Evolutionary conservation across 306 rosid genomes (phyloP).

Genomic region (Fragaria ananassa): DNA sequence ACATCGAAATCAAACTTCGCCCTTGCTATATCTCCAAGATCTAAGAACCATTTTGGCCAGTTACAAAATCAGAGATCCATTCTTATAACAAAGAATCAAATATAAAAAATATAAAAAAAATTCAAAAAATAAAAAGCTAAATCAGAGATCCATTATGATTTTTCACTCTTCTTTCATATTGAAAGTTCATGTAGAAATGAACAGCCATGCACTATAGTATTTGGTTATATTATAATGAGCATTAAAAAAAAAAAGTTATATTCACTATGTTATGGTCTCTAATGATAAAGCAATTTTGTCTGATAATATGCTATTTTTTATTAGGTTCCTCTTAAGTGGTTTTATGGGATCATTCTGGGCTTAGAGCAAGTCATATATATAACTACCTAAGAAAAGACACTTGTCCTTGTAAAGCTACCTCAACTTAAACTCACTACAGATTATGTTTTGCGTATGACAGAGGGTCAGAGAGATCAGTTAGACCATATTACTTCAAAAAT

Average conservation of each 20-base stretch:
- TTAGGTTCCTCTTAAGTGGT: background rate
- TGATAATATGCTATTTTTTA: background rate
- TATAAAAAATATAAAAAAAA: background rate
- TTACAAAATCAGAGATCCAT: constrained; percentile 4
- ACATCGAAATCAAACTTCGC: constrained; percentile 85
- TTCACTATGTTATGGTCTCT: background rate
- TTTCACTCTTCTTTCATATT: background rate
- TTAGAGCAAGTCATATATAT: background rate
- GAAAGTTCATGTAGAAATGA: background rate
- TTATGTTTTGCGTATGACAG: background rate
- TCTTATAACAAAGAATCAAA: background rate
- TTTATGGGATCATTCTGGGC: background rate
- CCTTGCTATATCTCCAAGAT: constrained; percentile 82
- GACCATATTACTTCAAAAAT: background rate
- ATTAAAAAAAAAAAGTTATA: background rate
- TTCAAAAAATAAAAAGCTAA: no score
- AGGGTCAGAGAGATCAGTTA: background rate
- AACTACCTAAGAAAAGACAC: background rate
- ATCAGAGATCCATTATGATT: constrained; percentile 4
- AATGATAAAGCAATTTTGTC: background rate
- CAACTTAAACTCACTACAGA: background rate
- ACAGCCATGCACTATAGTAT: background rate
- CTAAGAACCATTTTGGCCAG: constrained; percentile 31
- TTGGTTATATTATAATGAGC: background rate
- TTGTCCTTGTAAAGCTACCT: background rate